Evolutionary conservation across 1,284 basidiomycete genomes (phyloP).

Genomic region (Heimioporus retisporus): DNA sequence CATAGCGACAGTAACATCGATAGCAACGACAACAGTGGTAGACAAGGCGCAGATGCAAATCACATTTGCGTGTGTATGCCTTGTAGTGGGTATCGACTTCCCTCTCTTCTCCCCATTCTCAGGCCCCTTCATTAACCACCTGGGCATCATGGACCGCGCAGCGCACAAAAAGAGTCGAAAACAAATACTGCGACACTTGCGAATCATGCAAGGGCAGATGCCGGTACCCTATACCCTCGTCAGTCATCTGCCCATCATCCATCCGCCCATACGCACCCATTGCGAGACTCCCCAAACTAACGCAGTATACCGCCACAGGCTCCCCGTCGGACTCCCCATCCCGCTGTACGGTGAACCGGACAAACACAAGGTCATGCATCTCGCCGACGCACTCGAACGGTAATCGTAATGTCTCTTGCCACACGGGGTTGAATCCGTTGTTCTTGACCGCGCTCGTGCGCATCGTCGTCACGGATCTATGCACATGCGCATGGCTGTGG

Average conservation of each 20-base stretch:
- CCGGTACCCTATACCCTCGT: conserved; percentile 71
- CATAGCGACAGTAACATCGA: no score
- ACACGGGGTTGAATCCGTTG: conserved; percentile 93
- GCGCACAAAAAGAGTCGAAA: conserved; percentile 88
- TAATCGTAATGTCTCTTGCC: conserved; percentile 80
- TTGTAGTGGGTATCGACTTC: no score
- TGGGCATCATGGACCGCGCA: conserved; percentile 18
- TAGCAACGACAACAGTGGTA: no score
- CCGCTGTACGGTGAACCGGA: conserved; percentile 78
- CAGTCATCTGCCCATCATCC: no score
- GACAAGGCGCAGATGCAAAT: no score
- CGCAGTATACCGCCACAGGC: conserved; percentile 78
- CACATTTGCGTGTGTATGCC: no score
- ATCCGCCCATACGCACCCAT: conserved; percentile 45
- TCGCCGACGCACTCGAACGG: conserved; percentile 81
- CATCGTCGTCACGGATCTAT: conserved; percentile 58
- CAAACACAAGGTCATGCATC: conserved; percentile 87
- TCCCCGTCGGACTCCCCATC: conserved; percentile 72
- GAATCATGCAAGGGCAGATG: conserved; percentile 91
- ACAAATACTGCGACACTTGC: conserved; percentile 86
- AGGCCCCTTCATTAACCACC: no score
- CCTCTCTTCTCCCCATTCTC: no score
- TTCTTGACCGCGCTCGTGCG: conserved; percentile 77
- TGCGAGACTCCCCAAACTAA: conserved; percentile 73
- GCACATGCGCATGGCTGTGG: no score